A percentile compares a stretch with the other conserved stretches of the same genome.
Evolutionary conservation across 441 rosid genomes (phyloP).

Genomic region (Arabidopsis lyrata): DNA sequence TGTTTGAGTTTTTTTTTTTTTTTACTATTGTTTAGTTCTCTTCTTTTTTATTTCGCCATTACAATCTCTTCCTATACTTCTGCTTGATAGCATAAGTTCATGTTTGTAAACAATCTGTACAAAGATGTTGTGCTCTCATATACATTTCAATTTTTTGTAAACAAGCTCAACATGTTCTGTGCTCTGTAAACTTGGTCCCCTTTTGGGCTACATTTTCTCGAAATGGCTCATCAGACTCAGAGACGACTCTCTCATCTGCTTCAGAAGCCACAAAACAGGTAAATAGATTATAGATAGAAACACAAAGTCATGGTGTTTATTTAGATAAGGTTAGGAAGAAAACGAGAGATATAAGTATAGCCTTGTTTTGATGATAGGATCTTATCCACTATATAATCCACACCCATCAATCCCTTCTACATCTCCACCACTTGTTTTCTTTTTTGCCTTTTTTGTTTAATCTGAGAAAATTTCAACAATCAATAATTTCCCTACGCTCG

Average conservation of each 20-base stretch:
- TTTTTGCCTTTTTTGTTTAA: background rate
- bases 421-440: conserved; percentile 38
- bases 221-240: conserved; percentile 28
- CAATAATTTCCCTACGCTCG: background rate
- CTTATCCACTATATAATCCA: conserved; percentile 33
- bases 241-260: conserved; percentile 13
- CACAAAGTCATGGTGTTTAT: conserved; percentile 20
- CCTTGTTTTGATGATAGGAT: conserved; percentile 37
- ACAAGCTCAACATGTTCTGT: conserved; percentile 12
- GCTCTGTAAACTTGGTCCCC: background rate
- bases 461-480: conserved; percentile 10
- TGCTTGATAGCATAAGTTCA: conserved; percentile 1
- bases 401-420: conserved; percentile 26
- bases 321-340: conserved; percentile 31
- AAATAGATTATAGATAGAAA: background rate
- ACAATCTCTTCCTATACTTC: background rate
- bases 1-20: background rate
- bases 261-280: conserved; percentile 29
- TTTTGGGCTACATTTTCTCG: conserved; percentile 22
- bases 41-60: background rate
- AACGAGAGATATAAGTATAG: conserved; percentile 12
- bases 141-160: background rate
- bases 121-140: conserved; percentile 17
- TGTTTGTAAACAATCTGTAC: background rate
- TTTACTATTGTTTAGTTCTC: background rate